phyloP scores from a whole-genome alignment of 805 yeast genomes.

The Candida suzukii region DNA sequence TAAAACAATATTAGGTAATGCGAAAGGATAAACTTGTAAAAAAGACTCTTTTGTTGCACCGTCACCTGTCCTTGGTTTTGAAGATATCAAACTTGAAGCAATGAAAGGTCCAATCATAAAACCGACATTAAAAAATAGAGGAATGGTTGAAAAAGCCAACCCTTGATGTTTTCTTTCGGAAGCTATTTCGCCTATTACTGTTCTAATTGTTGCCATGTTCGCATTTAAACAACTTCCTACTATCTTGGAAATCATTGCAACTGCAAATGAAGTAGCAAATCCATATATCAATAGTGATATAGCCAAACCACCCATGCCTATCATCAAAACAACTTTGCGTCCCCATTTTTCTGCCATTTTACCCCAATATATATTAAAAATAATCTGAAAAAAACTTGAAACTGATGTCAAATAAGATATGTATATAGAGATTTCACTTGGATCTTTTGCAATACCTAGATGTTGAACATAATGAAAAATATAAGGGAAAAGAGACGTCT shows the following conservation, averaged over 20 bases:
- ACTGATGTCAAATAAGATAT: slow-evolving; percentile 55
- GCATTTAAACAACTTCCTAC: slow-evolving; percentile 52
- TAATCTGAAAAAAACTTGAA: slow-evolving; percentile 52
- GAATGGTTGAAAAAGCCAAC: slow-evolving; percentile 53
- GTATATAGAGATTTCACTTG: slow-evolving; percentile 44
- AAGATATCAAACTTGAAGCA: slow-evolving; percentile 18
- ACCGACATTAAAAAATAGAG: slow-evolving; percentile 55
- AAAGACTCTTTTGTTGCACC: too few species aligned
- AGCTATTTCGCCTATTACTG: slow-evolving; percentile 55
- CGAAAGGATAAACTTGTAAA: slow-evolving; percentile 36
- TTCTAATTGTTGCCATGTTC: slow-evolving; percentile 54
- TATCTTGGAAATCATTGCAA: slow-evolving; percentile 46
- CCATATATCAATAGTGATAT: slow-evolving; percentile 43
- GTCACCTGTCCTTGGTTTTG: slow-evolving; percentile 11
- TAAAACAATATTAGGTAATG: slow-evolving; percentile 42
- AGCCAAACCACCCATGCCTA: slow-evolving; percentile 47
- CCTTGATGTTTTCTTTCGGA: slow-evolving; percentile 52
- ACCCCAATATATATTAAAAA: slow-evolving; percentile 57
- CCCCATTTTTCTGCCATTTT: slow-evolving; percentile 45
- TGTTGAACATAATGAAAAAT: slow-evolving; percentile 50
- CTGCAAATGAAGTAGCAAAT: slow-evolving; percentile 41
- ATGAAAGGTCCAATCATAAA: slow-evolving; percentile 53
- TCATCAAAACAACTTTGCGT: slow-evolving; percentile 48
- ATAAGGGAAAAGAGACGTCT: slow-evolving; percentile 38
- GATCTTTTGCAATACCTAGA: slow-evolving; percentile 29